Evolutionary conservation across 305 asterid genomes (phyloP).

Genomic region (Fraxinus dipetala): DNA sequence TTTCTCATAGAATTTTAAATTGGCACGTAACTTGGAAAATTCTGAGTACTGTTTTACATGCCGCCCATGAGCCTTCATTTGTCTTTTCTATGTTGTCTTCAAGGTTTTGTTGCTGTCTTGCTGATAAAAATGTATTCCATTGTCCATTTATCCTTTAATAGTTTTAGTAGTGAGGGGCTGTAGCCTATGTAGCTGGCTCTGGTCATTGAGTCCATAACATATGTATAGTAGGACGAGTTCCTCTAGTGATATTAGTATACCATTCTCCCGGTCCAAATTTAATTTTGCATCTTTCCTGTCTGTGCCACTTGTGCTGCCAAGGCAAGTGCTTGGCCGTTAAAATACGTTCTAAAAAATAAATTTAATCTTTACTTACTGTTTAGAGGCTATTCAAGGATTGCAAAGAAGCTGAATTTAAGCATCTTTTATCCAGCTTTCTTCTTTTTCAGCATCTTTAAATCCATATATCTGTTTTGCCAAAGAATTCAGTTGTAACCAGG

Average conservation of each 20-base stretch:
- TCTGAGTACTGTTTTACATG: background rate
- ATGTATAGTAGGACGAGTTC: background rate
- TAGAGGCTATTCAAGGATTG: background rate
- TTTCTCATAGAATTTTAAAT: background rate
- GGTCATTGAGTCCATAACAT: background rate
- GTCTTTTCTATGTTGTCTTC: slow-evolving; percentile 3
- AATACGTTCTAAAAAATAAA: background rate
- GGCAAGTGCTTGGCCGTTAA: background rate
- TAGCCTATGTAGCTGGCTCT: background rate
- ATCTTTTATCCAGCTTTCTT: background rate
- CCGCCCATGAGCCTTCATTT: background rate
- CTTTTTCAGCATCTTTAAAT: background rate
- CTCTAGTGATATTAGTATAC: slow-evolving; percentile 1
- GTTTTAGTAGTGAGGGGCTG: background rate
- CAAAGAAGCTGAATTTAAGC: background rate
- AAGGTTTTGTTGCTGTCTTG: background rate
- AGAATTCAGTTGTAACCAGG: background rate
- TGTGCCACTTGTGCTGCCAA: background rate
- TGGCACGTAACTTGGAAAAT: background rate
- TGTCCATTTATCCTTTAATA: background rate
- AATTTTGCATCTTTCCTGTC: background rate
- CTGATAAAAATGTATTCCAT: background rate
- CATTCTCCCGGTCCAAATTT: background rate
- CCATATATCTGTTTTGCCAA: background rate
- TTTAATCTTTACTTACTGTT: background rate